Conservation (phyloP, 2,329 filamentous ascomycete species). For the Cryphonectria carpinicola region DNA sequence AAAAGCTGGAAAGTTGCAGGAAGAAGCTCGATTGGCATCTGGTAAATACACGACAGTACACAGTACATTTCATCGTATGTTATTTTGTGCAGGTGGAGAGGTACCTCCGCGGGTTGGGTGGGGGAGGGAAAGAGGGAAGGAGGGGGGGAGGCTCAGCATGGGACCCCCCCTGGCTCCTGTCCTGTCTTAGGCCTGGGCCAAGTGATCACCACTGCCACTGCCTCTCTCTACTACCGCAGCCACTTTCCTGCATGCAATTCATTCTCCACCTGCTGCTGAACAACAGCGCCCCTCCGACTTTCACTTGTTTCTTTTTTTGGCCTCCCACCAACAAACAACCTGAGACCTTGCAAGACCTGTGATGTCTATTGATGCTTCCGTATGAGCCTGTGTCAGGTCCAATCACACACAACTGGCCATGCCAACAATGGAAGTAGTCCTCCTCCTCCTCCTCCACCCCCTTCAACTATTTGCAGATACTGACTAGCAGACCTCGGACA, state of each 20-base stretch:
- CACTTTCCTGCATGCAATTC: constrained; percentile 2
- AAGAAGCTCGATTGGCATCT: background rate
- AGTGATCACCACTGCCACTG: background rate
- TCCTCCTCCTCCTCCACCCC: background rate
- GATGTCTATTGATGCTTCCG: background rate
- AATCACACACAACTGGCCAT: background rate
- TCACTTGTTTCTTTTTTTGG: background rate
- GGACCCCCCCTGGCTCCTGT: background rate
- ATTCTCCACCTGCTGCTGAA: background rate
- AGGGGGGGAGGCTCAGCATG: background rate
- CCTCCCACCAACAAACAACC: background rate
- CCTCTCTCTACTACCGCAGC: background rate
- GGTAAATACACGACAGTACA: background rate
- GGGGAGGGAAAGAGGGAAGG: too few species aligned
- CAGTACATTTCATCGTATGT: background rate
- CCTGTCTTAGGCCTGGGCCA: background rate
- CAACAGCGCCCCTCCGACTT: background rate
- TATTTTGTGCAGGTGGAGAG: background rate
- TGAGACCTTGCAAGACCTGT: background rate
- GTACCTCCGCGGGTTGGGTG: background rate
- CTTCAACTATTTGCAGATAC: background rate
- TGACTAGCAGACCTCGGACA: constrained; percentile 3
- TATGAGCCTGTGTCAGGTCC: background rate
- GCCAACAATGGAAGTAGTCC: background rate
- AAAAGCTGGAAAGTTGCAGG: background rate